Percentiles rank a stretch among this genome's conserved stretches.
Conservation (phyloP, 495 filamentous ascomycete species). For the Penicillium malachiteum region DNA sequence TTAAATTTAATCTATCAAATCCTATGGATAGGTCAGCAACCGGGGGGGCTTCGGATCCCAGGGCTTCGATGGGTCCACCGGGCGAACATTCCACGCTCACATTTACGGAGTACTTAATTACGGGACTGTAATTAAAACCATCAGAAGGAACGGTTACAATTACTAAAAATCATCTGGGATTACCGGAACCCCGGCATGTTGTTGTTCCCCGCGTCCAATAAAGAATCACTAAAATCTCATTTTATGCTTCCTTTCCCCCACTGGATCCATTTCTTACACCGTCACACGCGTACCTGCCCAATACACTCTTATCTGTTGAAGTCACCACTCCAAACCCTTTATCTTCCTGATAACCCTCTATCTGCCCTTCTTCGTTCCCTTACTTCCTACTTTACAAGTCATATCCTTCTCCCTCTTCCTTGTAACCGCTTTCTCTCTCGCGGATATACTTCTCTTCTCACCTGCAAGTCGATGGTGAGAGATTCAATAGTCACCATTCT, state of each 20-base stretch:
- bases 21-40: not conserved
- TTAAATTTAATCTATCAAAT: not conserved
- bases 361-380: constrained; percentile 9
- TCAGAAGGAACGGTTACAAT: no score
- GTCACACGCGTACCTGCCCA: constrained; percentile 34
- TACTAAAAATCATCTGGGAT: no score
- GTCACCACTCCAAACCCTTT: constrained; percentile 19
- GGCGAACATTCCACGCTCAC: constrained; percentile 25
- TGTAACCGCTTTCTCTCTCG: not conserved
- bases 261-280: constrained; percentile 11
- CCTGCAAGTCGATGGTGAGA: constrained; percentile 15
- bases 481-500: constrained; percentile 10
- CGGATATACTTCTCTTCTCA: not conserved
- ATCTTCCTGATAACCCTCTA: constrained; percentile 9
- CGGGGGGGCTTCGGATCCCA: not conserved
- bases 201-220: constrained; percentile 9
- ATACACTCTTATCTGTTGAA: constrained; percentile 28
- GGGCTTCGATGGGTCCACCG: constrained; percentile 23
- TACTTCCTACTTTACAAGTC: not conserved
- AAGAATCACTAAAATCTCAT: not conserved
- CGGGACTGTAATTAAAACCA: not conserved
- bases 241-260: not conserved
- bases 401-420: not conserved
- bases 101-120: constrained; percentile 1
- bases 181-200: constrained; percentile 9